Percentiles rank a stretch among this genome's conserved stretches.
Evolutionary conservation across 2,329 filamentous ascomycete genomes (phyloP).

Genomic region (Trichothecium sympodiale): DNA sequence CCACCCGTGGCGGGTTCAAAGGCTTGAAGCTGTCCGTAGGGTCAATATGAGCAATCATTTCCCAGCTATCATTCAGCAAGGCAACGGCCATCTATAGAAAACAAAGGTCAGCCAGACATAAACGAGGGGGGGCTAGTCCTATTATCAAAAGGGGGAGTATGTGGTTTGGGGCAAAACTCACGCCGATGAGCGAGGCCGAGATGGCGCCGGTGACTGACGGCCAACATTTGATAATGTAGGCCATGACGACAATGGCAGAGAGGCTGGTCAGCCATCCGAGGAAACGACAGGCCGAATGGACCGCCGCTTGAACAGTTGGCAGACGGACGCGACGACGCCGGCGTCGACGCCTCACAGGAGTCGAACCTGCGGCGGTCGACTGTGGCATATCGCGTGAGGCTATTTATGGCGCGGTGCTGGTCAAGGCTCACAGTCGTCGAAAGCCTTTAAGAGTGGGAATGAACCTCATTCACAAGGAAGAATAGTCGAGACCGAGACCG

Average conservation of each 20-base stretch:
- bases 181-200: constrained; percentile 19
- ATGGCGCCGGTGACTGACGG: constrained; percentile 14
- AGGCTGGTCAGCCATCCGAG: constrained; percentile 20
- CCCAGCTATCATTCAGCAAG: constrained; percentile 26
- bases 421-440: too few species aligned
- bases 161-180: constrained; percentile 10
- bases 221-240: constrained; percentile 21
- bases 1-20: constrained; percentile 14
- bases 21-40: constrained; percentile 13
- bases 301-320: constrained; percentile 3
- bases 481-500: too few species aligned
- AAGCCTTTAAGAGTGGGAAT: too few species aligned
- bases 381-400: background rate
- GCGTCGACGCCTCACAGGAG: background rate
- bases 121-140: too few species aligned
- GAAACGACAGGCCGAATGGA: constrained; percentile 14
- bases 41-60: constrained; percentile 18
- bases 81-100: constrained; percentile 12
- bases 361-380: background rate
- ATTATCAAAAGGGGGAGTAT: background rate
- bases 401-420: too few species aligned
- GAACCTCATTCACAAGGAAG: too few species aligned
- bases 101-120: background rate
- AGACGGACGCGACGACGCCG: background rate
- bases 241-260: constrained; percentile 18